phyloP scores from a whole-genome alignment of 192 early-diverging fungal species.

The Rhizoclosmatium sp. region DNA sequence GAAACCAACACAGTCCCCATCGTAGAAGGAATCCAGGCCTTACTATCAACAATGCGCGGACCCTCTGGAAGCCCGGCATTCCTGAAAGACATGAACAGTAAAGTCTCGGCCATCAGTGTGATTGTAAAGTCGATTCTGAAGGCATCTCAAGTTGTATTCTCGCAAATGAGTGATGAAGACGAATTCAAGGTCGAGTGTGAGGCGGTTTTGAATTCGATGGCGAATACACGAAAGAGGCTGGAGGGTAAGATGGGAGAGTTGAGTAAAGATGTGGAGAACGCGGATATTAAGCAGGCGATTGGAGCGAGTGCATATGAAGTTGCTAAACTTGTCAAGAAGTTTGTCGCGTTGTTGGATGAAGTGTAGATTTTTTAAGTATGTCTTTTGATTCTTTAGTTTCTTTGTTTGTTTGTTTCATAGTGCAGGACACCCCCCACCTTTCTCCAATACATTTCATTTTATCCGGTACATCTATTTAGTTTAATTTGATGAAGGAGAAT shows the following conservation, averaged over 20 bases:
- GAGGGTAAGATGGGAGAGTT: slow-evolving; percentile 23
- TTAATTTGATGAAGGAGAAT: not conserved
- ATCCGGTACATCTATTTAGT: not conserved
- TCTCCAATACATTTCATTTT: not conserved
- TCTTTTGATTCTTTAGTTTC: not conserved
- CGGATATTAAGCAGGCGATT: slow-evolving; percentile 24
- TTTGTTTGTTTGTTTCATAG: no score
- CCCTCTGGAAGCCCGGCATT: not conserved
- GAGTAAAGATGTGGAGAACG: not conserved
- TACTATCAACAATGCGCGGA: slow-evolving; percentile 11
- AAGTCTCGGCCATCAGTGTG: not conserved
- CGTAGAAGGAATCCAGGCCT: slow-evolving; percentile 29
- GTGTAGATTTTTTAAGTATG: not conserved
- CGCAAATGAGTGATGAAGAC: slow-evolving; percentile 2
- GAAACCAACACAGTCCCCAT: slow-evolving; percentile 27
- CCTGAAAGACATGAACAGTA: slow-evolving; percentile 11
- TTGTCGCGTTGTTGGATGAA: slow-evolving; percentile 29
- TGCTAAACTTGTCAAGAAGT: slow-evolving; percentile 30
- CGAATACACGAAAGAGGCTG: slow-evolving; percentile 14
- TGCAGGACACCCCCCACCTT: no score
- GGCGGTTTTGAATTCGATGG: slow-evolving; percentile 16
- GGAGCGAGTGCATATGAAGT: slow-evolving; percentile 28
- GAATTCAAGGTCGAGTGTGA: slow-evolving; percentile 18
- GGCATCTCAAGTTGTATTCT: slow-evolving; percentile 11
- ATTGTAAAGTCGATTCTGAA: slow-evolving; percentile 28